Conservation (phyloP, 495 filamentous ascomycete species). For the Ascodesmis nigricans region DNA sequence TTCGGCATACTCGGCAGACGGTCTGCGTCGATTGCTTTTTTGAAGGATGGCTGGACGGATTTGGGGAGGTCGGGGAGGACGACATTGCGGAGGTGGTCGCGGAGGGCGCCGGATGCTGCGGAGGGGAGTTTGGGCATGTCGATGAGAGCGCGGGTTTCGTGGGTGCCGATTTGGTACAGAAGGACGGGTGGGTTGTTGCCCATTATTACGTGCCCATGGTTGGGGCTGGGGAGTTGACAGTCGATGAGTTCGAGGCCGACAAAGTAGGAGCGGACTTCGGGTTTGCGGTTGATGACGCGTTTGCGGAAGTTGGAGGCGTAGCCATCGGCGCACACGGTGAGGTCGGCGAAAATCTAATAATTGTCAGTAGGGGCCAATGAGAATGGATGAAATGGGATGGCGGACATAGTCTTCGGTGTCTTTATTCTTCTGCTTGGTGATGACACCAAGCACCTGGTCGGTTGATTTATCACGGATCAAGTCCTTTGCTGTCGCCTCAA, state of each 20-base stretch:
- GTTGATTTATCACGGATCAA: constrained; percentile 25
- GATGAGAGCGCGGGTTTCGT: constrained; percentile 75
- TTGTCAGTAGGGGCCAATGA: constrained; percentile 3
- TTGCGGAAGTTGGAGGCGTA: constrained; percentile 89
- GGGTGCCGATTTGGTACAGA: constrained; percentile 90
- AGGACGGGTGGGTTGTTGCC: constrained; percentile 60
- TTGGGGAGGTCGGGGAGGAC: constrained; percentile 56
- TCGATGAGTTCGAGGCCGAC: constrained; percentile 83
- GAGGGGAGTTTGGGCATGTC: constrained; percentile 65
- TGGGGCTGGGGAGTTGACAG: constrained; percentile 45
- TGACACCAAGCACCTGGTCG: constrained; percentile 23
- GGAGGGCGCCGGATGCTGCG: constrained; percentile 59
- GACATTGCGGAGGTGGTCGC: constrained; percentile 51
- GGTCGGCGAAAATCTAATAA: constrained; percentile 65
- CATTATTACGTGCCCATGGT: constrained; percentile 73
- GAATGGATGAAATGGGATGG: not conserved
- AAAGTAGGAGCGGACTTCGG: constrained; percentile 60
- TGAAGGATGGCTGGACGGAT: constrained; percentile 50
- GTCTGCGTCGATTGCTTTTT: constrained; percentile 45
- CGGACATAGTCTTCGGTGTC: constrained; percentile 20
- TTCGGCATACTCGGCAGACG: constrained; percentile 75
- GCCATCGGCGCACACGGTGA: constrained; percentile 81
- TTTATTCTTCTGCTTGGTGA: constrained; percentile 12
- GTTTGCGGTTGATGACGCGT: constrained; percentile 41
- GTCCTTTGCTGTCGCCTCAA: constrained; percentile 29